Base-by-base conservation (phyloP, 305 asterid species). In the Fraxinus latifolia region DNA sequence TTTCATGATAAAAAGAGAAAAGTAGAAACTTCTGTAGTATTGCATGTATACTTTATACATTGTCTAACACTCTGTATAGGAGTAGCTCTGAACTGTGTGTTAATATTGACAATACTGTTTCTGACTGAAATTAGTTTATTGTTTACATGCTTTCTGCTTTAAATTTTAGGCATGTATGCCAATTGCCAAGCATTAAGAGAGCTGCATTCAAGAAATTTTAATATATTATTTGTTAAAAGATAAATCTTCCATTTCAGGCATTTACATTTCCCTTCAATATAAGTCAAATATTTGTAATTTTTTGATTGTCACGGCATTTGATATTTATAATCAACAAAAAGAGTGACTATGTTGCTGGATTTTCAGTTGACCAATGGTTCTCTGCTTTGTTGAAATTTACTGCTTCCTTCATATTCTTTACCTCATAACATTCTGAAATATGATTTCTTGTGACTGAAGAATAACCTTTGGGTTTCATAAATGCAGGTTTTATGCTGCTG, bases 401-500 rank as follows among this genome's bases (percentile, higher is more conserved):
- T 58, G 68, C 29, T 6, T 58, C 68, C 68, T 8, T 62, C 31
- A 62, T 23, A 8, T 21, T 21, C 5, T 62, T 7, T 62, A 62
- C 33, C 33, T 23, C n/a, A 23, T 0, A 19, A 58, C 14, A 19
- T 58, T 58, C 67, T 17, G 72, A 62, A 21, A 21, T 23, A 62
- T 62, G 33, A 19, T 23, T 25, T 62, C n/a, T 4, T 9, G 15
- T 14, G n/a, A 62, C 72, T 21, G 32, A 23, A 25, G 72, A 8
- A 62, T 62, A 3, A 62, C 5, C 72, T 23, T 25, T 25, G 6
- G 34, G 74, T 82, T 75, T 53, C 60, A 19, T 7, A 67, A 12
- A 77, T 76, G 50, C 94, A 96, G 99, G 85, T 96, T 96, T 86
- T 96, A 96, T 77, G 98, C 99, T 19, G 99, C 99, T 0, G 99